Base-by-base conservation (phyloP, 768 basidiomycete species). In the Chiua virens region DNA sequence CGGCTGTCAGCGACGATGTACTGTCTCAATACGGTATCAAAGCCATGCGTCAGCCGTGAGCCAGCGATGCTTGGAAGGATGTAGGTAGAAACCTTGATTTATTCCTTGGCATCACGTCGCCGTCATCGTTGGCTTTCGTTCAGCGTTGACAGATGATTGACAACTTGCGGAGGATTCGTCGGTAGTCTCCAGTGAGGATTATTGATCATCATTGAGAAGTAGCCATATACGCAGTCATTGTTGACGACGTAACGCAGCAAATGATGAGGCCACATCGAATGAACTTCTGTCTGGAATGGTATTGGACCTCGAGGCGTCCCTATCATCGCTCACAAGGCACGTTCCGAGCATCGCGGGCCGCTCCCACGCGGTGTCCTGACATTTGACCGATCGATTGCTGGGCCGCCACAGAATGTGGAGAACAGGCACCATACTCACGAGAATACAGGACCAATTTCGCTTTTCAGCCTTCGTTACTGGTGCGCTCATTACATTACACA, bases 11-110 rank as follows among this genome's bases (percentile, higher is more conserved):
- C 49, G 64, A 71, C 21, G 76, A 79, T 30, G 73, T 80, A 30
- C 70, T 92, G 47, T 59, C 74, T 56, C 81, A 86, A 64, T 91
- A 90, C 67, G 81, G 82, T 58, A 77, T 90, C 57, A 73, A 70
- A 61, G 65, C 41, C 44, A 32, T 47, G 47, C 45, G 47, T 61
- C 47, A 62, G n/a, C 11, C 38, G 5, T 41, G 34, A 15, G 48
- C 46, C 15, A 27, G 30, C 47, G 49, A 36, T 9, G 35, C 30
- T n/a, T 17, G 22, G 23, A 45, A 41, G 21, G 34, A 32, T 39
- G 37, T 40, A 44, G 40, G 18, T 18, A 27, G 44, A 37, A 43
- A 43, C 32, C 39, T 34, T 38, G 43, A 32, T 40, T 50, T 6
- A n/a, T 50, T 37, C 27, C 32, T 32, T 45, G 52, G 45, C 46